phyloP scores from a whole-genome alignment of 1,284 basidiomycete species.

The Papiliotrema nemorosa region DNA sequence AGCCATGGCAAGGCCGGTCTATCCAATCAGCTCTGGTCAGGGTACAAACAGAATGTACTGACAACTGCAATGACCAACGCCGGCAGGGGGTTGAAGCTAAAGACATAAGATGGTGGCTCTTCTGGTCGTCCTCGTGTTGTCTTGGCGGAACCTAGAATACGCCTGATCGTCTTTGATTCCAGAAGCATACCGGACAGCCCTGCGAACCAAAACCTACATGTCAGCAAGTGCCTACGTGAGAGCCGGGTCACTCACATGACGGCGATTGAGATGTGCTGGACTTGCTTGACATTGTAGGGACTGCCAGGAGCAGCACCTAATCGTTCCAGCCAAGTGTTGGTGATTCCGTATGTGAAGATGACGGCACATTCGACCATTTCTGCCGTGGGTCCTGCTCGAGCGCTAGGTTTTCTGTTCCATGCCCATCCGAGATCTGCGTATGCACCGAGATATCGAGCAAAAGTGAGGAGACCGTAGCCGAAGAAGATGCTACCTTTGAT shows the following conservation, averaged over 20 bases:
- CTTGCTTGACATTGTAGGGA: slow-evolving; percentile 86
- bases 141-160: slow-evolving; percentile 37
- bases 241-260: slow-evolving; percentile 53
- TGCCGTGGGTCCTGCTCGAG: slow-evolving; percentile 57
- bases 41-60: slow-evolving; percentile 8
- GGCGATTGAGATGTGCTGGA: slow-evolving; percentile 93
- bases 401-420: slow-evolving; percentile 64
- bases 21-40: not conserved
- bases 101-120: slow-evolving; percentile 68
- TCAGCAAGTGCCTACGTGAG: not conserved
- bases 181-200: slow-evolving; percentile 86
- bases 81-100: slow-evolving; percentile 91
- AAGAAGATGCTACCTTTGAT: slow-evolving; percentile 93
- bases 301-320: slow-evolving; percentile 77
- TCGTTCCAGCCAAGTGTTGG: slow-evolving; percentile 96
- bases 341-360: slow-evolving; percentile 84
- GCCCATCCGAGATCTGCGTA: slow-evolving; percentile 90
- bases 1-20: slow-evolving; percentile 91
- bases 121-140: slow-evolving; percentile 38
- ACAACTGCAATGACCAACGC: slow-evolving; percentile 82
- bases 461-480: slow-evolving; percentile 83
- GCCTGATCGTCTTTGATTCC: slow-evolving; percentile 69
- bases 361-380: slow-evolving; percentile 84
- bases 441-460: slow-evolving; percentile 86
- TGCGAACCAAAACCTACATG: slow-evolving; percentile 87